These are phyloP conservation scores for Xylaria flabelliformis DNA, from an alignment of 495 filamentous ascomycete species.

Conservation along the genomic window DNA sequence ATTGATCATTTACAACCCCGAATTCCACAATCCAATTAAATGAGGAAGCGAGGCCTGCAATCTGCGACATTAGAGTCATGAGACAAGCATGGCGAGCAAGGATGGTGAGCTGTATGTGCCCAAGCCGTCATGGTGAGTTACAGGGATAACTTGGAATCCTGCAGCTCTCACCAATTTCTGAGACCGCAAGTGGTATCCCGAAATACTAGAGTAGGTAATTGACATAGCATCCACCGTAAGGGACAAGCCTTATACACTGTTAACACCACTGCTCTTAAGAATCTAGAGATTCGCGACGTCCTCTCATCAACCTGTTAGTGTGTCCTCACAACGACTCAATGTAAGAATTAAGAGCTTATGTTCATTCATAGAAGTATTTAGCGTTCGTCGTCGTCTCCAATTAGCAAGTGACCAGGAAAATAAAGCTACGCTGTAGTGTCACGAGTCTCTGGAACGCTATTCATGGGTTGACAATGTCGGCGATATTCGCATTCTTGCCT, in stretches of 20 bases:
- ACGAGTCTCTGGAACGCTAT: background rate
- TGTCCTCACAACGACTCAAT: too few relatives aligned
- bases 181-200: background rate
- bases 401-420: background rate
- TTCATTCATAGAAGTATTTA: too few relatives aligned
- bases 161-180: background rate
- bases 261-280: too few relatives aligned
- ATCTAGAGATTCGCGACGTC: too few relatives aligned
- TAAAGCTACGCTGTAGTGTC: background rate
- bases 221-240: background rate
- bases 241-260: background rate
- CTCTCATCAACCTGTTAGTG: too few relatives aligned
- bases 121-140: background rate
- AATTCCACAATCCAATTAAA: background rate
- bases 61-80: background rate
- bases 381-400: too few relatives aligned
- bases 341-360: too few relatives aligned
- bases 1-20: background rate
- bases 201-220: background rate
- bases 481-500: slow-evolving; percentile 5
- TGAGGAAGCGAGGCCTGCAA: background rate
- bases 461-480: background rate
- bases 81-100: too few relatives aligned
- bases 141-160: background rate
- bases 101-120: too few relatives aligned